Conservation (phyloP, 192 early-diverging fungal genomes). For the Entrophospora sp. region DNA sequence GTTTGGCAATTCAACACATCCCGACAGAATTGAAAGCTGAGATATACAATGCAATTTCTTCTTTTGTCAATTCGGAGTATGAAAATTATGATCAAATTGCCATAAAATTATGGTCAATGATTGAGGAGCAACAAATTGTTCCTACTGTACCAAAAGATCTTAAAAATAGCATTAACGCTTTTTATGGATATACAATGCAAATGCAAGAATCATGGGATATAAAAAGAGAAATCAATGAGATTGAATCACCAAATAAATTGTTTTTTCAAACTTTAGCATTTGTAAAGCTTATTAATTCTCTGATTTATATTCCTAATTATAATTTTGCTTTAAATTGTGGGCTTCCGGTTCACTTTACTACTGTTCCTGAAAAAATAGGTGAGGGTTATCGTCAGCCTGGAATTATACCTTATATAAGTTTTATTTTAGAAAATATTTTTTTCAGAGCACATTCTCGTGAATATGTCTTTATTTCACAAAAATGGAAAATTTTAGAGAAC, state of each 20-base stretch:
- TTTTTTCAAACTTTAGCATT: slow-evolving; percentile 87
- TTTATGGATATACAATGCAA: slow-evolving; percentile 18
- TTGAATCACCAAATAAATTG: slow-evolving; percentile 62
- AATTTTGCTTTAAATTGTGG: slow-evolving; percentile 30
- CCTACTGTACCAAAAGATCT: slow-evolving; percentile 21
- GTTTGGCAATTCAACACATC: slow-evolving; percentile 69
- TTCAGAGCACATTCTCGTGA: slow-evolving; percentile 60
- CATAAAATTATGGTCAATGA: slow-evolving; percentile 63
- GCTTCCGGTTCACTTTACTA: slow-evolving; percentile 24
- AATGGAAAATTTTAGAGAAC: slow-evolving; percentile 64
- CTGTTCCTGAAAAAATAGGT: slow-evolving; percentile 60
- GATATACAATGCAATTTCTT: slow-evolving; percentile 68
- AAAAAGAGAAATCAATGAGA: slow-evolving; percentile 73
- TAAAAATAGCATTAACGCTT: not conserved
- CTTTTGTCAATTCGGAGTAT: slow-evolving; percentile 61
- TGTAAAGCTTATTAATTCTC: slow-evolving; percentile 56
- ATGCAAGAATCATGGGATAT: slow-evolving; percentile 36
- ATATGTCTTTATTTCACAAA: slow-evolving; percentile 59
- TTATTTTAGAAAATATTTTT: slow-evolving; percentile 80
- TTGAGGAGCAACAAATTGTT: slow-evolving; percentile 54
- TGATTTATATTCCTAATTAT: slow-evolving; percentile 55
- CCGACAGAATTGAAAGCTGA: slow-evolving; percentile 74
- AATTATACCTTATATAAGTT: slow-evolving; percentile 66
- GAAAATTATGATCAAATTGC: slow-evolving; percentile 44
- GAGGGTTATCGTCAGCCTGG: slow-evolving; percentile 60